Percentiles rank a stretch among this genome's conserved stretches.
These are phyloP conservation scores for Chlorella variabilis DNA, from an alignment of 163 green algal genomes.

Conservation along the genomic window DNA sequence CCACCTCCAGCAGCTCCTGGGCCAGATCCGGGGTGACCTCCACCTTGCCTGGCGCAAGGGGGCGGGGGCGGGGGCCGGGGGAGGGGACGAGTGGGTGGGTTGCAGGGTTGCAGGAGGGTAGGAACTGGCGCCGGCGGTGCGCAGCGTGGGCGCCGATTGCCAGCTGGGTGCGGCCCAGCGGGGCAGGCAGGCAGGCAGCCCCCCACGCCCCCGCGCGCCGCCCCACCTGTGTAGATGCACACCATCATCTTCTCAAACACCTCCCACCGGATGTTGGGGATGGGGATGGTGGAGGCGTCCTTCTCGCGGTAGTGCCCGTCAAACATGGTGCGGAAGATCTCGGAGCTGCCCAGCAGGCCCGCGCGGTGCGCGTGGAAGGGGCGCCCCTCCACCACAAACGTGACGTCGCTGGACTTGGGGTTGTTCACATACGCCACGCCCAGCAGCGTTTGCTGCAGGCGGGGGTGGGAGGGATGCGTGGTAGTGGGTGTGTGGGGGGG, in stretches of 20 bases:
- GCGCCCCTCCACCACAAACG: slow-evolving; percentile 92
- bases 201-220: too few species aligned
- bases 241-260: slow-evolving; percentile 96
- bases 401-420: slow-evolving; percentile 90
- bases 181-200: too few species aligned
- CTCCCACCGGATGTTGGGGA: slow-evolving; percentile 92
- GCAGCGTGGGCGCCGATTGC: too few species aligned
- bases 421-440: slow-evolving; percentile 93
- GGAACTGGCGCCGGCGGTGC: too few species aligned
- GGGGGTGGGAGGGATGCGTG: not conserved
- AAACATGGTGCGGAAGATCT: slow-evolving; percentile 96
- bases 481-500: too few species aligned
- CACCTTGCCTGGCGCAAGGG: slow-evolving; percentile 40
- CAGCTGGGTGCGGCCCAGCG: too few species aligned
- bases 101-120: too few species aligned
- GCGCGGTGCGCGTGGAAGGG: slow-evolving; percentile 89
- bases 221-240: slow-evolving; percentile 89
- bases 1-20: slow-evolving; percentile 84
- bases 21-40: slow-evolving; percentile 76
- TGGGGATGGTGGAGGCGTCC: slow-evolving; percentile 82
- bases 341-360: slow-evolving; percentile 84
- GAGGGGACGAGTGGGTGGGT: not conserved
- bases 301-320: slow-evolving; percentile 87
- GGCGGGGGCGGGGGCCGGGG: not conserved
- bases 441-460: slow-evolving; percentile 36